These are phyloP conservation scores for Pseudocohnilembus persalinus DNA, from an alignment of 169 alveolate genomes.

Conservation along the genomic window DNA sequence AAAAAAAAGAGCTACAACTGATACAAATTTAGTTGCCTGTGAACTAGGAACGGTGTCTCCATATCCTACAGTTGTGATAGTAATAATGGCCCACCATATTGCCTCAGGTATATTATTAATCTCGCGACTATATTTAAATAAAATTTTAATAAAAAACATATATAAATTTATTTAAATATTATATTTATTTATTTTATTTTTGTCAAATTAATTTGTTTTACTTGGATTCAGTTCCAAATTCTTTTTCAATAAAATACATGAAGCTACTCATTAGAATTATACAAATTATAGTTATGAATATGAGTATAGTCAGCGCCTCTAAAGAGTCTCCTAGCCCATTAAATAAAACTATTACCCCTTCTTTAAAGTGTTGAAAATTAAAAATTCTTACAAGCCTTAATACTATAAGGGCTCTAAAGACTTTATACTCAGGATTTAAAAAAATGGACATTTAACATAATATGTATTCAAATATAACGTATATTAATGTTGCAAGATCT, in stretches of 20 bases:
- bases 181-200: neutral
- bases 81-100: conserved; percentile 46
- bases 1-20: conserved; percentile 27
- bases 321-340: conserved; percentile 30
- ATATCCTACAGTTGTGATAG: conserved; percentile 49
- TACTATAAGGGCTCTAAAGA: conserved; percentile 29
- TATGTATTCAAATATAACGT: conserved; percentile 15
- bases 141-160: neutral
- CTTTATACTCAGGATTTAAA: conserved; percentile 12
- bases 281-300: conserved; percentile 42
- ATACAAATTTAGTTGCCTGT: conserved; percentile 21
- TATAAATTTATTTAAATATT: too few species aligned
- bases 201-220: too few species aligned
- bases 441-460: neutral
- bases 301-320: conserved; percentile 25
- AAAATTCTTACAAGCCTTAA: conserved; percentile 34
- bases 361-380: conserved; percentile 13
- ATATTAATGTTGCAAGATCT: conserved; percentile 24
- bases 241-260: conserved; percentile 38
- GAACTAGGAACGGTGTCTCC: conserved; percentile 42
- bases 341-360: conserved; percentile 21
- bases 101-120: conserved; percentile 42
- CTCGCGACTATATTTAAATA: too few species aligned
- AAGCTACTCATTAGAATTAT: conserved; percentile 35
- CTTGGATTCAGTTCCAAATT: conserved; percentile 7